phyloP scores from a whole-genome alignment of 129 eudicot genomes.

The Scalesia atractyloides region DNA sequence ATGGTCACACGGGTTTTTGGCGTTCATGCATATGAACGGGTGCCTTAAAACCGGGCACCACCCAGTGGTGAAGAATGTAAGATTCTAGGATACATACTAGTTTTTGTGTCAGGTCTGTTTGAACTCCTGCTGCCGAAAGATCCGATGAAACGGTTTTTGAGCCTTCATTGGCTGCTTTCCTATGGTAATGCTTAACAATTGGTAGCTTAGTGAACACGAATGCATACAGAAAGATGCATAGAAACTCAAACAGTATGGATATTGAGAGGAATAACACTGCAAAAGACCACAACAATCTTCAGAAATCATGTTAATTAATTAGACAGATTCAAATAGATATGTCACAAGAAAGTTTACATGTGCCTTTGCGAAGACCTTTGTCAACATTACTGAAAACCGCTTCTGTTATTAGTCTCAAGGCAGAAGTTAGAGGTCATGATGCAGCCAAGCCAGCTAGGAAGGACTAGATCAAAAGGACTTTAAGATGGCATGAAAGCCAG shows the following conservation, averaged over 20 bases:
- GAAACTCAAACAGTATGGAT: conserved; percentile 56
- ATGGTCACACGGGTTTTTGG: no score
- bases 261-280: conserved; percentile 76
- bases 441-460: conserved; percentile 78
- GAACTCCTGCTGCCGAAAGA: conserved; percentile 71
- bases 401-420: conserved; percentile 66
- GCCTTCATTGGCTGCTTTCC: conserved; percentile 79
- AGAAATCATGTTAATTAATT: not conserved
- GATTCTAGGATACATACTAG: conserved; percentile 14
- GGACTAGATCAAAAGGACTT: conserved; percentile 49
- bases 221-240: conserved; percentile 71
- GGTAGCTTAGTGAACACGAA: conserved; percentile 60
- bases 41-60: no score
- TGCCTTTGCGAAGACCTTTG: conserved; percentile 72
- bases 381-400: conserved; percentile 59
- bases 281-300: conserved; percentile 5
- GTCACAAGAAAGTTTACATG: conserved; percentile 32
- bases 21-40: no score
- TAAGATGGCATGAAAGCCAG: not conserved
- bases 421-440: conserved; percentile 75
- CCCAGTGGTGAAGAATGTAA: not conserved
- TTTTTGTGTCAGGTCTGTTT: conserved; percentile 29
- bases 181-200: conserved; percentile 59
- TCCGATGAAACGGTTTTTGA: conserved; percentile 73
- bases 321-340: not conserved